A percentile compares a stretch with the other conserved stretches of the same genome.
Conservation (phyloP, 306 rosid genomes). For the Malus fusca region DNA sequence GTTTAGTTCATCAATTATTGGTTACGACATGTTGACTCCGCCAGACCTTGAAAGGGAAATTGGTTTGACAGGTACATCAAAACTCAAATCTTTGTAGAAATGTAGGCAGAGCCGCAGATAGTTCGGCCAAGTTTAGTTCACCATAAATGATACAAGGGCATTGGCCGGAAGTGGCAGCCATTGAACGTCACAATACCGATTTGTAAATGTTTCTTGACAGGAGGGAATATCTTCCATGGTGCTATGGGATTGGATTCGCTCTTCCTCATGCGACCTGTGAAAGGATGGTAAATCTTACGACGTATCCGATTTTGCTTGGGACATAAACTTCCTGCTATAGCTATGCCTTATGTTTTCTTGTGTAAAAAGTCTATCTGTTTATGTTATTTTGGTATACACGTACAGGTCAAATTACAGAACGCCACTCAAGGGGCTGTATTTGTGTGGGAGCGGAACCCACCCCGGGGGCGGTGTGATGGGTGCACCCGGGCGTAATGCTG, state of each 20-base stretch:
- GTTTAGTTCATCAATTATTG: slow-evolving; percentile 71
- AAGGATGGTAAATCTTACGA: slow-evolving; percentile 63
- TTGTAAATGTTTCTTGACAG: slow-evolving; percentile 20
- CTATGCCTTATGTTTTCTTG: not conserved
- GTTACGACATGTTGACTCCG: slow-evolving; percentile 87
- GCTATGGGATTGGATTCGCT: slow-evolving; percentile 94
- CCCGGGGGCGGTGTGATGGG: slow-evolving; percentile 99
- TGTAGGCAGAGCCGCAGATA: not conserved
- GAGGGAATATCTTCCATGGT: slow-evolving; percentile 90
- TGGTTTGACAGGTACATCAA: slow-evolving; percentile 69
- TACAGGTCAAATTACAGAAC: slow-evolving; percentile 73
- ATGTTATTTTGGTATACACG: slow-evolving; percentile 14
- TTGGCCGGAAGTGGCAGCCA: not conserved
- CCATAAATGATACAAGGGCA: not conserved
- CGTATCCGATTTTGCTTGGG: not conserved
- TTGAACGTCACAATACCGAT: not conserved
- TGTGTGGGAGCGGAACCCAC: slow-evolving; percentile 84
- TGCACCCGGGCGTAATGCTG: slow-evolving; percentile 87
- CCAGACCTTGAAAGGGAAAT: slow-evolving; percentile 94
- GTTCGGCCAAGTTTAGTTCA: not conserved
- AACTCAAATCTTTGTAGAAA: not conserved
- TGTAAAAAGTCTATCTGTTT: not conserved
- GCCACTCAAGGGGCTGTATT: slow-evolving; percentile 58
- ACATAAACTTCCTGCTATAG: not conserved
- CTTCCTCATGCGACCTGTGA: slow-evolving; percentile 74